Base-by-base conservation (phyloP, 345 rosid species). In the Populus simonii region DNA sequence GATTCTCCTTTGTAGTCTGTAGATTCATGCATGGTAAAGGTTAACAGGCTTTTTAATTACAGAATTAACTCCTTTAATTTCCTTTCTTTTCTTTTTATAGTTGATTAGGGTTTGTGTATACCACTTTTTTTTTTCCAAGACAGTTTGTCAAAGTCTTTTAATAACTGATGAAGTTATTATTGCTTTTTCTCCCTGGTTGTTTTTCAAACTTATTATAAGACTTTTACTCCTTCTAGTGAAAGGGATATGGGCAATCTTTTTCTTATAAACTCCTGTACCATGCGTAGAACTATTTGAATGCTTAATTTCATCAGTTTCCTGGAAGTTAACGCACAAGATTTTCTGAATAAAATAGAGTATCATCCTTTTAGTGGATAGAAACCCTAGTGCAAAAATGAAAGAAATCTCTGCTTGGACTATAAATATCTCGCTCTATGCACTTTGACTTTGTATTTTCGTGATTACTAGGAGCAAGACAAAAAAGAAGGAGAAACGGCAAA, bases 401-500 rank as follows among this genome's bases (percentile, higher is more conserved):
- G 6, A 23, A 3, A 59, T n/a, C 18, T n/a, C 29, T 59, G 29
- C 29, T 9, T 23, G n/a, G 65, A 59, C 25, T 9, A 9, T 5
- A 0, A 59, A 59, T 12, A 59, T 23, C 65, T 59, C 15, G 29
- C 65, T 23, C 65, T 59, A n/a, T 59, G 65, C 25, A 3, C 65
- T 59, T 59, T 59, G 65, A 59, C 27, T 7, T n/a, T 41, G 29
- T 18, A 20, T n/a, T 36, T 38, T 69, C 20, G 11, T 23, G 4
- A 41, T n/a, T 1, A n/a, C 51, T 80, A 78, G 85, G 22, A 63
- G 71, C 76, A 78, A 75, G 67, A 49, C 38, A 62, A 82, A 79
- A 74, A 79, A 79, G 66, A 79, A 79, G 27, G 85, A 79, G 45
- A 82, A 82, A 38, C 72, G 77, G 77, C 66, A 76, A 68, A 82